A percentile compares a stretch with the other conserved stretches of the same genome.
phyloP scores from a whole-genome alignment of 2,329 filamentous ascomycete genomes.

The Cytospora chrysosperma region DNA sequence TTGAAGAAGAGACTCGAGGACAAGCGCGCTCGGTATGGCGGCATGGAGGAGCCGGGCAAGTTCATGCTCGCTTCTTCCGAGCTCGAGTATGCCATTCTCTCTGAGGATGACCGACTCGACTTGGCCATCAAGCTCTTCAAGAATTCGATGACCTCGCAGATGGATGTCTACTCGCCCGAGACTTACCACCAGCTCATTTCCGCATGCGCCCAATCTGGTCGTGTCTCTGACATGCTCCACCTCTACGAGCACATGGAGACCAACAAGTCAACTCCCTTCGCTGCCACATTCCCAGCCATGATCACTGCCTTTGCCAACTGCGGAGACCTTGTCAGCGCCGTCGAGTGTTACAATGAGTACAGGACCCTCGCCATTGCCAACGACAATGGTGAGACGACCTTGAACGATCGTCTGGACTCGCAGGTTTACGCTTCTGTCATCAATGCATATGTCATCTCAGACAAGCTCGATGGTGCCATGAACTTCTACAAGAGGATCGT shows the following conservation, averaged over 20 bases:
- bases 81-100: constrained; percentile 79
- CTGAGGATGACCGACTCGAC: constrained; percentile 82
- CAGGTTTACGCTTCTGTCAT: constrained; percentile 90
- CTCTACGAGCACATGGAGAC: constrained; percentile 91
- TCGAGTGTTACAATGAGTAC: constrained; percentile 96
- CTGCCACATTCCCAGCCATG: constrained; percentile 86
- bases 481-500: constrained; percentile 84
- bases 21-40: constrained; percentile 80
- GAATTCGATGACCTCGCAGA: constrained; percentile 64
- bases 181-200: constrained; percentile 84
- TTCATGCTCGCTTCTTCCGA: constrained; percentile 90
- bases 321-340: constrained; percentile 81
- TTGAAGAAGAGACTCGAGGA: constrained; percentile 74
- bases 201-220: constrained; percentile 80
- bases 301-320: constrained; percentile 86
- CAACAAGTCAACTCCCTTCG: constrained; percentile 69
- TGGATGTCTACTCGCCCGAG: constrained; percentile 70
- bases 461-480: constrained; percentile 76
- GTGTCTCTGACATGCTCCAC: constrained; percentile 83
- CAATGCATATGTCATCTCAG: constrained; percentile 80
- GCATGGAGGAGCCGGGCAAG: constrained; percentile 77
- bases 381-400: constrained; percentile 68
- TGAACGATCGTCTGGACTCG: constrained; percentile 73
- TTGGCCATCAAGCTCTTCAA: constrained; percentile 86
- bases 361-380: constrained; percentile 82